phyloP scores from a whole-genome alignment of 2,329 filamentous ascomycete genomes.

The Hymenoscyphus albidus region DNA sequence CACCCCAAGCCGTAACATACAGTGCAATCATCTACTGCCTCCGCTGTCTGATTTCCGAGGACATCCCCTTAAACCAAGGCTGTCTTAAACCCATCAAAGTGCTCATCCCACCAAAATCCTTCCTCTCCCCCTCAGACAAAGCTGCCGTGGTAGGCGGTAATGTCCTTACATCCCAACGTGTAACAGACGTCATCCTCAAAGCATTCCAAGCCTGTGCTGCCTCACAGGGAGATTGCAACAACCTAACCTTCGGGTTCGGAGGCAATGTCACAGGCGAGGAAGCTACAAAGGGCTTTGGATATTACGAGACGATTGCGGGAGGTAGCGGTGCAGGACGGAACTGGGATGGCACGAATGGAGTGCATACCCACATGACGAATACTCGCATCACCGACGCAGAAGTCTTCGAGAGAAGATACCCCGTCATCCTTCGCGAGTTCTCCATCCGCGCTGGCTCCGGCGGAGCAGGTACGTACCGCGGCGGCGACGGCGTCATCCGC shows the following conservation, averaged over 20 bases:
- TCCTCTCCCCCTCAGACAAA: conserved; percentile 70
- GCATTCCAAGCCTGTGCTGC: conserved; percentile 78
- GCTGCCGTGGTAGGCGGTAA: conserved; percentile 82
- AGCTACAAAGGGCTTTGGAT: conserved; percentile 71
- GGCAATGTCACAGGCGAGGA: conserved; percentile 45
- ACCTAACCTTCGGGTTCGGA: conserved; percentile 79
- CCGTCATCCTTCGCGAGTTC: conserved; percentile 69
- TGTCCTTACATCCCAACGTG: conserved; percentile 73
- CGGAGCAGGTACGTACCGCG: conserved; percentile 61
- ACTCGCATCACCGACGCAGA: conserved; percentile 79
- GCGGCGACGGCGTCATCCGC: conserved; percentile 73
- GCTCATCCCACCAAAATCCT: conserved; percentile 65
- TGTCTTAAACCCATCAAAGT: conserved; percentile 75
- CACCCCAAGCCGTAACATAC: conserved; percentile 76
- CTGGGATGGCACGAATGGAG: conserved; percentile 62
- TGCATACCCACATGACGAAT: conserved; percentile 80
- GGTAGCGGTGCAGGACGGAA: conserved; percentile 68
- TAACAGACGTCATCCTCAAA: conserved; percentile 79
- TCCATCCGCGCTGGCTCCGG: conserved; percentile 59
- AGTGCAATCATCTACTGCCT: conserved; percentile 84
- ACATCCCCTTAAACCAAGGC: conserved; percentile 84
- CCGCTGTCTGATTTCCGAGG: conserved; percentile 72
- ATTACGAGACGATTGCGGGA: conserved; percentile 82
- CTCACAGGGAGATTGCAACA: conserved; percentile 77
- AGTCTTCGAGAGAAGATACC: conserved; percentile 73